A percentile compares a stretch with the other conserved stretches of the same genome.
Evolutionary conservation across 768 basidiomycete species (phyloP).

Genomic region (Suillus paluster): DNA sequence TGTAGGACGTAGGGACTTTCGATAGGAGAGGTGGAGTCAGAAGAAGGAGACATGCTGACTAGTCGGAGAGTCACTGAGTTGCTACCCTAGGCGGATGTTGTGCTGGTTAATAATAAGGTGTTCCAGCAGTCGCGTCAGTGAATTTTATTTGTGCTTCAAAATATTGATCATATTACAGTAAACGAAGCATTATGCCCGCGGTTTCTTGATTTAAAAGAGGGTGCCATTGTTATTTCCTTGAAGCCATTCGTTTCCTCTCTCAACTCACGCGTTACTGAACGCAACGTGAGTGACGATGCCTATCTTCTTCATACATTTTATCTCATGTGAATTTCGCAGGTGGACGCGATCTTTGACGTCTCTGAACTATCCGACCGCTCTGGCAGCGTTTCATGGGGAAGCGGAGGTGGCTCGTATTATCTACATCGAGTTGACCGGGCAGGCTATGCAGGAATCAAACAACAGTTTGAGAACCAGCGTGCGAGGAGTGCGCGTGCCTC

Average conservation of each 20-base stretch:
- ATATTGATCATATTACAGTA: constrained; percentile 47
- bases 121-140: constrained; percentile 74
- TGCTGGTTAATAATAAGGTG: constrained; percentile 91
- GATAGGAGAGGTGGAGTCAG: constrained; percentile 75
- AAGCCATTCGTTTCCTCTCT: constrained; percentile 79
- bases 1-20: constrained; percentile 91
- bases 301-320: constrained; percentile 1
- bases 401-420: constrained; percentile 70
- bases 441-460: constrained; percentile 64
- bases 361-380: constrained; percentile 67
- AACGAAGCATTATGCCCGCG: constrained; percentile 87
- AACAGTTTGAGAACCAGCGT: constrained; percentile 57
- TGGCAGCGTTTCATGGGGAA: constrained; percentile 84
- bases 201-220: constrained; percentile 94
- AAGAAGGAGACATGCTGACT: constrained; percentile 86
- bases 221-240: constrained; percentile 89
- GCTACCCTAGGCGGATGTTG: constrained; percentile 84
- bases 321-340: constrained; percentile 40
- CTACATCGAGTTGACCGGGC: constrained; percentile 77
- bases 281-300: constrained; percentile 59
- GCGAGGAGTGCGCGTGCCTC: constrained; percentile 29
- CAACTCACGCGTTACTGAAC: constrained; percentile 78
- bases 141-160: not conserved
- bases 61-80: constrained; percentile 68
- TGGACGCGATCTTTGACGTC: constrained; percentile 82